Evolutionary conservation across 352 stramenopile species (phyloP).

Genomic region (Pythium sukuiense): DNA sequence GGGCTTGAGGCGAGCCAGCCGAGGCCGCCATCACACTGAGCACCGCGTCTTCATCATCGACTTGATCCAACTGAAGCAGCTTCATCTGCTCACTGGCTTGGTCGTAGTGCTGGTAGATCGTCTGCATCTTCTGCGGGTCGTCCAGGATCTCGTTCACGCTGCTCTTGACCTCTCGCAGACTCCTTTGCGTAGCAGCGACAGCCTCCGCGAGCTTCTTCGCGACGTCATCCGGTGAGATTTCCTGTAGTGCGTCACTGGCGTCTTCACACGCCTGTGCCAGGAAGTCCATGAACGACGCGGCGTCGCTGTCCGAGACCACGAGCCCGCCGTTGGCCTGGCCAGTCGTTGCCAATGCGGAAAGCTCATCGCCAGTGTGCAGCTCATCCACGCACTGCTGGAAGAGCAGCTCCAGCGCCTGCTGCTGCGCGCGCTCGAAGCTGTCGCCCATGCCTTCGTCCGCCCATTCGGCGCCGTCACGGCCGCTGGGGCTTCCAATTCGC

Average conservation of each 20-base stretch:
- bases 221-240: conserved; percentile 59
- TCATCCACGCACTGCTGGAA: conserved; percentile 33
- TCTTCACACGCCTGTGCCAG: conserved; percentile 68
- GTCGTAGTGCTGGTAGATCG: conserved; percentile 58
- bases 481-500: neutral
- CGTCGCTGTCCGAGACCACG: conserved; percentile 19
- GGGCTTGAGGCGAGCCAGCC: conserved; percentile 16
- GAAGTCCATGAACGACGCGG: conserved; percentile 61
- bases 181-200: conserved; percentile 60
- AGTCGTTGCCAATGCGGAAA: conserved; percentile 13
- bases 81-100: conserved; percentile 42
- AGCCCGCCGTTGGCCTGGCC: neutral
- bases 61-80: conserved; percentile 39
- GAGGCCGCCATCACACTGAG: conserved; percentile 8
- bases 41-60: conserved; percentile 12
- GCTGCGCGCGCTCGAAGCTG: conserved; percentile 26
- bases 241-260: conserved; percentile 47
- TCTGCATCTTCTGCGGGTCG: conserved; percentile 61
- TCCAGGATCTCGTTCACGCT: conserved; percentile 61
- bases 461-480: neutral
- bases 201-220: conserved; percentile 46
- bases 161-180: conserved; percentile 53
- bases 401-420: conserved; percentile 31
- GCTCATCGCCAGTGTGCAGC: conserved; percentile 18
- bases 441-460: conserved; percentile 6